Evolutionary conservation across 2,329 filamentous ascomycete species (phyloP).

Genomic region (Neoascochyta sp.): DNA sequence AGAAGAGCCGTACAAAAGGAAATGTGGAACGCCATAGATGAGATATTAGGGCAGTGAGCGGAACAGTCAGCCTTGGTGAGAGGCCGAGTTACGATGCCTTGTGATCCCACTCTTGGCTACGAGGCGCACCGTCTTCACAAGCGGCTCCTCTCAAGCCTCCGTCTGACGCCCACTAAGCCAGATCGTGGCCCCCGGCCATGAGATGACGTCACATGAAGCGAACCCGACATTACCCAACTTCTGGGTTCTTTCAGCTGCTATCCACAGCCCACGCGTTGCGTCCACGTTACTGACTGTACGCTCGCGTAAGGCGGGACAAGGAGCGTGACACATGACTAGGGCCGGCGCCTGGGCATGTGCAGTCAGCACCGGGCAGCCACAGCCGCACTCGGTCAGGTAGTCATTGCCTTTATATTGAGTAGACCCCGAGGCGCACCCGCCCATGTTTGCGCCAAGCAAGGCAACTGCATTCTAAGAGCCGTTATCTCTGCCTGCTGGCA

Average conservation of each 20-base stretch:
- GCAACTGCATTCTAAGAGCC: too few species aligned
- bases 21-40: constrained; percentile 38
- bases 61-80: too few species aligned
- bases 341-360: constrained; percentile 6
- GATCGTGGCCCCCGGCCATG: neutral
- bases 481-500: too few species aligned
- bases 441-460: too few species aligned
- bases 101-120: too few species aligned
- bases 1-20: constrained; percentile 27
- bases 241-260: neutral
- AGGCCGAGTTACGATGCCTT: too few species aligned
- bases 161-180: neutral
- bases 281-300: too few species aligned
- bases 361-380: constrained; percentile 10
- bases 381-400: constrained; percentile 15
- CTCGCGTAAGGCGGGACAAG: too few species aligned
- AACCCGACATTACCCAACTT: constrained; percentile 1
- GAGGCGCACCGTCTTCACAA: too few species aligned
- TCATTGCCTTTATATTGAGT: too few species aligned
- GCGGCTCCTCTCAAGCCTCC: neutral
- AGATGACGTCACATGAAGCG: constrained; percentile 5
- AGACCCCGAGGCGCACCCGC: too few species aligned
- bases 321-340: constrained; percentile 10
- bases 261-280: neutral
- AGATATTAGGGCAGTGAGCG: constrained; percentile 25